Evolutionary conservation across 23 red algal genomes (phyloP).

Genomic region (Gracilaria gracilis): DNA sequence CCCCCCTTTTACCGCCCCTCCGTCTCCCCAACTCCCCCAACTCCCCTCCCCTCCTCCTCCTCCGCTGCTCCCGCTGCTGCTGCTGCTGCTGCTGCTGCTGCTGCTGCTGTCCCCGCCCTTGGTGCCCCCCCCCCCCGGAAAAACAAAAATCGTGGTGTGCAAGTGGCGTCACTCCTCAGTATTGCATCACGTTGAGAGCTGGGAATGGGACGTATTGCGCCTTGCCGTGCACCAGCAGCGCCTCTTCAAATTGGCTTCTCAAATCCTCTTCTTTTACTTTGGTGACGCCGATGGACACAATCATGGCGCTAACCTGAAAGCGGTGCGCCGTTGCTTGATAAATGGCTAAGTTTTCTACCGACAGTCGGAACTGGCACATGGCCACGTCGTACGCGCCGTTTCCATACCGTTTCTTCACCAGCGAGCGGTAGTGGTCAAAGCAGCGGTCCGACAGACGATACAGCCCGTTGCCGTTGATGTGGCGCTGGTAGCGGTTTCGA

Average conservation of each 20-base stretch:
- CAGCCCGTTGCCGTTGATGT: constrained; percentile 96
- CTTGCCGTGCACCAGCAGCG: constrained; percentile 88
- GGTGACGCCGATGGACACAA: constrained; percentile 71
- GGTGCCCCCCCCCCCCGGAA: not conserved
- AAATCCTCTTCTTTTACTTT: constrained; percentile 39
- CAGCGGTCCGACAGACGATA: constrained; percentile 80
- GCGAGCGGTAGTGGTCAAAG: constrained; percentile 70
- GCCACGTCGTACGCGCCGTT: constrained; percentile 84
- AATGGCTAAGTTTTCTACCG: constrained; percentile 48
- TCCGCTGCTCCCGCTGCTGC: too few species aligned
- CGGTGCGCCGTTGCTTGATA: constrained; percentile 78
- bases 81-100: too few species aligned
- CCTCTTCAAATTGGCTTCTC: constrained; percentile 35
- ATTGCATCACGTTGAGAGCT: constrained; percentile 57
- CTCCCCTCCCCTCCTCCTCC: not conserved
- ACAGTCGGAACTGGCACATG: constrained; percentile 71
- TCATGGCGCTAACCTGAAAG: constrained; percentile 76
- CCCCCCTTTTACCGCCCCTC: not conserved
- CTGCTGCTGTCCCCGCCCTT: too few species aligned
- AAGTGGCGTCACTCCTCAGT: too few species aligned
- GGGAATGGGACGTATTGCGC: constrained; percentile 29
- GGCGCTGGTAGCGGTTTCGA: constrained; percentile 73
- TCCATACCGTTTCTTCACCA: constrained; percentile 67
- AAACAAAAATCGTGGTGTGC: constrained; percentile 3
- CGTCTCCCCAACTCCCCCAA: not conserved